Percentiles rank a stretch among this genome's conserved stretches.
Evolutionary conservation across 73 alveolate genomes (phyloP).

Genomic region (Strombidium stylifer): DNA sequence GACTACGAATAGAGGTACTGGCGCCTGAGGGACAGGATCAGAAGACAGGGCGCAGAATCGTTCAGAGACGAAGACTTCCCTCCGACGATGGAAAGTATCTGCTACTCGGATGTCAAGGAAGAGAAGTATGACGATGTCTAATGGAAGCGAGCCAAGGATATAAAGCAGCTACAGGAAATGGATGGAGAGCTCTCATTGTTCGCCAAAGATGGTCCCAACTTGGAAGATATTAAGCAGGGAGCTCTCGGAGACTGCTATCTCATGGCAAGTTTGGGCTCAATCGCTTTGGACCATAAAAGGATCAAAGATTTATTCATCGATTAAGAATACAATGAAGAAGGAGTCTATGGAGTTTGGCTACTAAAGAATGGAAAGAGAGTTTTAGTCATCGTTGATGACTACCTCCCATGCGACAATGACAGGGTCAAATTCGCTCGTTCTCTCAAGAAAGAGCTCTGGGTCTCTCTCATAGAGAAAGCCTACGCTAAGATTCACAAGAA

Average conservation of each 20-base stretch:
- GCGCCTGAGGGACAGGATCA: too few species aligned
- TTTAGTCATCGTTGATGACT: constrained; percentile 69
- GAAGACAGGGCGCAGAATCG: too few species aligned
- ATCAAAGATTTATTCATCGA: constrained; percentile 63
- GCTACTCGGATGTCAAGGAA: too few species aligned
- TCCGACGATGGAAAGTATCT: too few species aligned
- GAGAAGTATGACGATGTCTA: too few species aligned
- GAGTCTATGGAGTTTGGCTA: constrained; percentile 47
- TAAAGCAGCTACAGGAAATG: too few species aligned
- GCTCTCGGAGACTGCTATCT: constrained; percentile 90
- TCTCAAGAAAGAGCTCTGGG: constrained; percentile 89
- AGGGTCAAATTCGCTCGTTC: constrained; percentile 79
- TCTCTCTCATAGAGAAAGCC: constrained; percentile 86
- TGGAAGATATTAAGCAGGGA: constrained; percentile 85
- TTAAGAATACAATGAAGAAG: constrained; percentile 34
- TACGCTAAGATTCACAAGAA: constrained; percentile 93
- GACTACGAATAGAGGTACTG: too few species aligned
- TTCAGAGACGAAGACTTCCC: too few species aligned
- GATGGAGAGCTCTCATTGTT: too few species aligned
- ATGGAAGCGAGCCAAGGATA: too few species aligned
- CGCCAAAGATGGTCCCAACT: constrained; percentile 67
- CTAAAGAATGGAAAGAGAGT: constrained; percentile 76
- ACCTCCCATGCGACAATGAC: constrained; percentile 78
- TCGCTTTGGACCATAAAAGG: constrained; percentile 79
- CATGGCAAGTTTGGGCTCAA: constrained; percentile 70